A percentile compares a stretch with the other conserved stretches of the same genome.
These are phyloP conservation scores for Cnidoscolus chayamansa DNA, from an alignment of 441 rosid genomes.

Conservation along the genomic window DNA sequence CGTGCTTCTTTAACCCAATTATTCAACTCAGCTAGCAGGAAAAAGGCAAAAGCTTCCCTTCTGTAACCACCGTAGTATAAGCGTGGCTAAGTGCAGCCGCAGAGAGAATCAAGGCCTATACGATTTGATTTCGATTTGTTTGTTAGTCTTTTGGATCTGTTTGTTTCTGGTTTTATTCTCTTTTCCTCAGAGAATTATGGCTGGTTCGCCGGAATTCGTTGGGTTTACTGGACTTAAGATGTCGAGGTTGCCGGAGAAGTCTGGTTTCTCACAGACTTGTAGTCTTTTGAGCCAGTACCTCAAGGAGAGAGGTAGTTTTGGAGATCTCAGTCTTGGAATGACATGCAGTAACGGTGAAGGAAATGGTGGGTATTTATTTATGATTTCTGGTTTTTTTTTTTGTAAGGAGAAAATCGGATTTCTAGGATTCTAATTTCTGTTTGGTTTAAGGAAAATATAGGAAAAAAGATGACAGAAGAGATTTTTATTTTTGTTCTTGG, in stretches of 20 bases:
- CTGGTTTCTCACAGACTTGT: constrained; percentile 63
- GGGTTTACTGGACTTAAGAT: constrained; percentile 29
- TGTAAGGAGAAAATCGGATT: too few relatives aligned
- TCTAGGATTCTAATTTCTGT: too few relatives aligned
- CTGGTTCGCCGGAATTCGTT: constrained; percentile 40
- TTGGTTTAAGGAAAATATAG: too few relatives aligned
- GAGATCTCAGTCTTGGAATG: constrained; percentile 67
- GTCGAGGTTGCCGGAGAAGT: constrained; percentile 34
- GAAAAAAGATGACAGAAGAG: too few relatives aligned
- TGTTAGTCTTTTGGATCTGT: neutral
- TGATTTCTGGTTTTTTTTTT: too few relatives aligned
- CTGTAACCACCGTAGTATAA: neutral
- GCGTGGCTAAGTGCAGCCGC: too few relatives aligned
- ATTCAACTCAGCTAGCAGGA: neutral
- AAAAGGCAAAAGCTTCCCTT: neutral
- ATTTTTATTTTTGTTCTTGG: too few relatives aligned
- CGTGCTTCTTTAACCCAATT: constrained; percentile 33
- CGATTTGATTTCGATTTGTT: neutral
- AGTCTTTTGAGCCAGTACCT: constrained; percentile 67
- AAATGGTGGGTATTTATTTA: neutral
- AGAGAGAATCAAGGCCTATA: neutral
- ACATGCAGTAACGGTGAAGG: constrained; percentile 35
- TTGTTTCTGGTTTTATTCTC: neutral
- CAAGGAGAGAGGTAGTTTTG: constrained; percentile 66
- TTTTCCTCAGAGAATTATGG: constrained; percentile 34